Percentiles rank a stretch among this genome's conserved stretches.
Evolutionary conservation across 371 early-diverging fungal species (phyloP).

Genomic region (Chytridiales sp.): DNA sequence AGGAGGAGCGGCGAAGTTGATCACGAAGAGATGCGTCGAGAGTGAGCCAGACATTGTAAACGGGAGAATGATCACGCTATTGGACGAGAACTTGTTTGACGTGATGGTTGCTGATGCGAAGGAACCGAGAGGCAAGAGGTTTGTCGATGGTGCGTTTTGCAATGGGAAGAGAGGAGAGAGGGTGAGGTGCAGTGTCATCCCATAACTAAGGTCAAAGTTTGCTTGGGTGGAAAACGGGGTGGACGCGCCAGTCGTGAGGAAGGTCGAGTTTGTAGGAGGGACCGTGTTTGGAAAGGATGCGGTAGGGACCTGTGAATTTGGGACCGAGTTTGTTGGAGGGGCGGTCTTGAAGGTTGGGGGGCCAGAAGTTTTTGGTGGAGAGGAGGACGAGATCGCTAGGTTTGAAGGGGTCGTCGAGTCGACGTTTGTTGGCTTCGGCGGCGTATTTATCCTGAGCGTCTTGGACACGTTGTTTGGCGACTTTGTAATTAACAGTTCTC

Average conservation of each 20-base stretch:
- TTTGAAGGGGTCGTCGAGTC: constrained; percentile 8
- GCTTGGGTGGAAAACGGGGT: constrained; percentile 18
- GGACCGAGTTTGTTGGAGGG: constrained; percentile 13
- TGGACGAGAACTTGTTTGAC: constrained; percentile 15
- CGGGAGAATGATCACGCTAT: constrained; percentile 11
- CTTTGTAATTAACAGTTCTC: no score
- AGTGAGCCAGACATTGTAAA: constrained; percentile 19
- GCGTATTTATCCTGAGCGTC: constrained; percentile 16
- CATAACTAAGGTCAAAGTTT: constrained; percentile 9
- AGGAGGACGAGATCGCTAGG: constrained; percentile 22
- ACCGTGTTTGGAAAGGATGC: constrained; percentile 10
- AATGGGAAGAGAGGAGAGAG: constrained; percentile 4
- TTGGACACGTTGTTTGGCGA: constrained; percentile 13
- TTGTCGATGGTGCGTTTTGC: constrained; percentile 5
- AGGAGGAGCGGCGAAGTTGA: no score
- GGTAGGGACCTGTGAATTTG: constrained; percentile 19
- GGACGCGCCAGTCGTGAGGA: constrained; percentile 14
- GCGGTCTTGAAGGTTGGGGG: constrained; percentile 4
- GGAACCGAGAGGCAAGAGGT: not conserved
- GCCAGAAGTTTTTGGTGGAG: constrained; percentile 12
- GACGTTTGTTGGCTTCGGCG: constrained; percentile 12
- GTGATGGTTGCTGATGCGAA: not conserved
- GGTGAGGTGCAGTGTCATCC: constrained; percentile 8
- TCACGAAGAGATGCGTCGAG: no score
- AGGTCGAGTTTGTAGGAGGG: constrained; percentile 14